phyloP scores from a whole-genome alignment of 495 filamentous ascomycete genomes.

The Geoglossum glabrum region DNA sequence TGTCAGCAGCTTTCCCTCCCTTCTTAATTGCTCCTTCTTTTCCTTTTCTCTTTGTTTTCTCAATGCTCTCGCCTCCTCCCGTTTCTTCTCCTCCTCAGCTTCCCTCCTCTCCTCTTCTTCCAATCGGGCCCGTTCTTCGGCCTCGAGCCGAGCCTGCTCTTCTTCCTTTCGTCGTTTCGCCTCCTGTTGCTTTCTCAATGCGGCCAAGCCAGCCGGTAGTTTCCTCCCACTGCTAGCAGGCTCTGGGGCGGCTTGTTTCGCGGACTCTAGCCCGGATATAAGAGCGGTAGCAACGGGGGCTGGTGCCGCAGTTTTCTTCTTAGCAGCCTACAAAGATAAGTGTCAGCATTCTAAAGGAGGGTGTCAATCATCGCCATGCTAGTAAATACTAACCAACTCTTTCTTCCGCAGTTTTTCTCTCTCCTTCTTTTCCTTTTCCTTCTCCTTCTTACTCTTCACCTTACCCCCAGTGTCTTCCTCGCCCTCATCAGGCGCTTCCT shows the following conservation, averaged over 20 bases:
- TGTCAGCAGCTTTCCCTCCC: constrained; percentile 84
- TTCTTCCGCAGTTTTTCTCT: constrained; percentile 84
- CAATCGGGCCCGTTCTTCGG: constrained; percentile 52
- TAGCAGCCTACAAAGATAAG: constrained; percentile 29
- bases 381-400: constrained; percentile 36
- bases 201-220: constrained; percentile 55
- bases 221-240: constrained; percentile 58
- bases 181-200: constrained; percentile 87
- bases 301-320: constrained; percentile 38
- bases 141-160: constrained; percentile 43
- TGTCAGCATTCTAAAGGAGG: background rate
- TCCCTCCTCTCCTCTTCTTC: constrained; percentile 48
- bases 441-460: constrained; percentile 85
- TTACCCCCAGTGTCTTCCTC: constrained; percentile 25
- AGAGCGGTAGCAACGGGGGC: constrained; percentile 18
- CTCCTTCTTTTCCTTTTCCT: constrained; percentile 89
- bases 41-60: constrained; percentile 95
- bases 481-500: constrained; percentile 13
- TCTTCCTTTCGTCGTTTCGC: constrained; percentile 51
- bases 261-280: constrained; percentile 14
- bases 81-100: constrained; percentile 55
- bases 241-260: constrained; percentile 25
- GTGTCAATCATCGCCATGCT: background rate
- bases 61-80: constrained; percentile 49
- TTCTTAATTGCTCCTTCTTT: constrained; percentile 86